A percentile compares a stretch with the other conserved stretches of the same genome.
Evolutionary conservation across 2,329 filamentous ascomycete genomes (phyloP).

Genomic region (Fusarium tupiense): DNA sequence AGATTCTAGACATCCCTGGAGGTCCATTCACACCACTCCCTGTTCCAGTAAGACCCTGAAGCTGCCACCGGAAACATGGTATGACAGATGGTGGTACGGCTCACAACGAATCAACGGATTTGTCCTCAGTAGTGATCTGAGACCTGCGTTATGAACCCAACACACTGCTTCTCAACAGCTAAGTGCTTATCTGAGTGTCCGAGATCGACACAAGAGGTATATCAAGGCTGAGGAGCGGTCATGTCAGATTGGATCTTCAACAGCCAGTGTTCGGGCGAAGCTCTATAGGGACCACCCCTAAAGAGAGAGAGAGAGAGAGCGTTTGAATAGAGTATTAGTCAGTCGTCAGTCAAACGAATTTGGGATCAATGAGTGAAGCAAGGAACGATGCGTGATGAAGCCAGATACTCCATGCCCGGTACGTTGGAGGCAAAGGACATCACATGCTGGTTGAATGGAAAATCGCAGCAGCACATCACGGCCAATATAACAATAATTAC

Average conservation of each 20-base stretch:
- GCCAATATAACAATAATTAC: background rate
- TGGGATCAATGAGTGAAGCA: conserved; percentile 17
- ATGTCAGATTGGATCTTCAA: conserved; percentile 25
- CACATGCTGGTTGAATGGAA: conserved; percentile 3
- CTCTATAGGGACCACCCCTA: background rate
- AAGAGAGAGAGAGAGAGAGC: background rate
- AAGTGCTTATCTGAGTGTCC: conserved; percentile 29
- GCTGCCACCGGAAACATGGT: conserved; percentile 35
- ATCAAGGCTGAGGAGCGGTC: conserved; percentile 31
- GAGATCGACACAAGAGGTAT: conserved; percentile 27
- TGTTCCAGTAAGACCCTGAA: conserved; percentile 21
- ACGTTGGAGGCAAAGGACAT: background rate
- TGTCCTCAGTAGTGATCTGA: conserved; percentile 33
- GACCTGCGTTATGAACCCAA: conserved; percentile 20
- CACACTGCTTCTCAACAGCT: conserved; percentile 8
- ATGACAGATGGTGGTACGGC: conserved; percentile 29
- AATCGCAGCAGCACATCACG: conserved; percentile 12
- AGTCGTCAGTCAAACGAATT: background rate
- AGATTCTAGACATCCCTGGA: conserved; percentile 25
- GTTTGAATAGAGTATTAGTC: background rate
- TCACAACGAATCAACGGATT: conserved; percentile 20
- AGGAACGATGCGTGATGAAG: conserved; percentile 4
- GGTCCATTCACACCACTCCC: conserved; percentile 9
- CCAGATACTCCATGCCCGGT: background rate
- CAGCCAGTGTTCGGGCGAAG: conserved; percentile 1